Evolutionary conservation across 2,329 filamentous ascomycete species (phyloP), one percentile per base, ranked within the genome.

Genomic region (Penicillium paneum): DNA sequence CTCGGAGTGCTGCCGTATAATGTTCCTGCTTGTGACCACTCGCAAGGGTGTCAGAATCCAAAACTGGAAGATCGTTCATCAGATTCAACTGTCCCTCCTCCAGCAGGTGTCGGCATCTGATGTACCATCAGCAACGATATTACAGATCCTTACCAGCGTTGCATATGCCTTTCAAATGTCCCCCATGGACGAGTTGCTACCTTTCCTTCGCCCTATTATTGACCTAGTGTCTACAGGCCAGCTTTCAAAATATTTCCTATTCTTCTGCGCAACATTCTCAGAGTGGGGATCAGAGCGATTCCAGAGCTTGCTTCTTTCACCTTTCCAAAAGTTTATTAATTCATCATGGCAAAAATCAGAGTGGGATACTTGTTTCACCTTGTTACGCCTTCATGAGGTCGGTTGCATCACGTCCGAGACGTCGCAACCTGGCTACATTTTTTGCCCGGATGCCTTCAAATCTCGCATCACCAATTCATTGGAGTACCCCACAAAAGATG

Each of bases 281-380:
- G 83, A 90, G 50, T 78, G 95, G 34, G 86, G 91, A 42, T 70
- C 81, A 1, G 83, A 87, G 49, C 83, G 89, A 36, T 99, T 97
- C 67, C 83, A 85, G 50, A 86, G 84, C 59, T 78, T 97, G n/a
- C 81, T 96, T 31, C 79, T 92, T 8, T 87, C 85, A 35, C 86
- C 89, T 54, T 91, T 97, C 63, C 90, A 95, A 71, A 90, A 84
- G 83, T 97, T 94, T 65, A 80, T 96, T 58, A 78, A 85, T 31
- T 81, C 81, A 7, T 85, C 89, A 63, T 95, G 90, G 90, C 83
- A 61, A 69, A 78, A 66, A 80, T 67, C 90, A 48, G 86, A 90
- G 68, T 82, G 87, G 59, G 81, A 87, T 58, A 76, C 91, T 15
- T 90, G 87, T 63, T 78, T 89, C 10, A 71, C 90, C 28, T 70